A percentile compares a stretch with the other conserved stretches of the same genome.
Conservation (phyloP, 1,284 basidiomycete species). For the Sutorius eximius region DNA sequence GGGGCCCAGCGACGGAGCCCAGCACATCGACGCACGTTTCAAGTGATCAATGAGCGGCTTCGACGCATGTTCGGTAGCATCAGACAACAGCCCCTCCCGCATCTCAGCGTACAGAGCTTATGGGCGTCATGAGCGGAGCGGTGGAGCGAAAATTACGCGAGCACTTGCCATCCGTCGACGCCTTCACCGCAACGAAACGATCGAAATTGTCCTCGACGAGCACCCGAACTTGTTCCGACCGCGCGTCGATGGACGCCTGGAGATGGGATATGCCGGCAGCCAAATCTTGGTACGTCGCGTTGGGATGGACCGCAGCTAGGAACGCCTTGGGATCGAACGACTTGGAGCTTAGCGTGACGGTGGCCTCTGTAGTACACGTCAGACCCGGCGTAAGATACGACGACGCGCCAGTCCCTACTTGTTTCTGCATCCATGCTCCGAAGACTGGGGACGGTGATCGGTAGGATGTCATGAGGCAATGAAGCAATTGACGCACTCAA, state of each 20-base stretch:
- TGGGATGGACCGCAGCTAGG: conserved; percentile 89
- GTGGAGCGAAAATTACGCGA: neutral
- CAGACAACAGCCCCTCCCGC: conserved; percentile 83
- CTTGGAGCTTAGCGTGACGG: conserved; percentile 86
- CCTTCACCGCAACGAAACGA: conserved; percentile 96
- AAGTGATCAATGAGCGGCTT: conserved; percentile 80
- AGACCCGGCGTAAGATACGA: conserved; percentile 11
- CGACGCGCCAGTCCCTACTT: conserved; percentile 41
- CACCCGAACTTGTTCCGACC: conserved; percentile 90
- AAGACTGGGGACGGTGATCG: conserved; percentile 42
- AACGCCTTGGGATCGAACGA: conserved; percentile 96
- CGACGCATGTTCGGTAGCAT: conserved; percentile 80
- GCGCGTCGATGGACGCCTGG: conserved; percentile 76
- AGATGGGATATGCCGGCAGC: conserved; percentile 72
- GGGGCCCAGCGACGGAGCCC: neutral
- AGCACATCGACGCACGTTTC: conserved; percentile 59
- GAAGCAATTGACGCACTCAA: conserved; percentile 52
- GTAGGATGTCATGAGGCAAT: conserved; percentile 5
- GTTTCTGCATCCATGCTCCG: conserved; percentile 71
- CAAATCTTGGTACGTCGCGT: conserved; percentile 94
- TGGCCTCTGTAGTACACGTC: conserved; percentile 54
- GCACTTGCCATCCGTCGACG: conserved; percentile 84
- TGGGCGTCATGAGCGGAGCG: conserved; percentile 7
- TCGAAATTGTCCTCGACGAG: conserved; percentile 99
- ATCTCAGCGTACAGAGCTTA: conserved; percentile 90